A percentile compares a stretch with the other conserved stretches of the same genome.
Evolutionary conservation across 1,284 basidiomycete genomes (phyloP).

Genomic region (Kwoniella shivajii): DNA sequence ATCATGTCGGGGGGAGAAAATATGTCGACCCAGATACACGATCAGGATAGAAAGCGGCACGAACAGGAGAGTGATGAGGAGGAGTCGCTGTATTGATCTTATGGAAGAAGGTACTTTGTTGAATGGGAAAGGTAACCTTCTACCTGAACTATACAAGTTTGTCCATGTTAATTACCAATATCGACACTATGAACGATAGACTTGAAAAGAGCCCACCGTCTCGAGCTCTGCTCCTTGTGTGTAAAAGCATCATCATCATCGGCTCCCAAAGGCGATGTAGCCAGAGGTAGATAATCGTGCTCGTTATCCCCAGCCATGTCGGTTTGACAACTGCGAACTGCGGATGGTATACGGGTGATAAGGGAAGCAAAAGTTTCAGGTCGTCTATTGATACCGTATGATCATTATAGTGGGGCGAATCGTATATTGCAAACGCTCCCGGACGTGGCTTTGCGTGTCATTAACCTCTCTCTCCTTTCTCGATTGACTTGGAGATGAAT

Average conservation of each 20-base stretch:
- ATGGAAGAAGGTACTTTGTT: neutral
- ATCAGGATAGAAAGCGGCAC: neutral
- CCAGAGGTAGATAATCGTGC: constrained; percentile 18
- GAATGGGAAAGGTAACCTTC: neutral
- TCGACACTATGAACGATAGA: too few relatives aligned
- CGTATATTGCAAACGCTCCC: too few relatives aligned
- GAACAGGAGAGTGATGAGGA: neutral
- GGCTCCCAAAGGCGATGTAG: constrained; percentile 15
- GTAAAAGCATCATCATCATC: neutral
- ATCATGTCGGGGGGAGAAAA: neutral
- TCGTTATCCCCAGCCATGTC: neutral
- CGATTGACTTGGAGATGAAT: too few relatives aligned
- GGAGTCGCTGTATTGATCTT: neutral
- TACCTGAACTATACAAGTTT: neutral
- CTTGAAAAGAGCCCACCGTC: constrained; percentile 1
- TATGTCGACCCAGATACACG: neutral
- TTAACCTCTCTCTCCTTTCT: too few relatives aligned
- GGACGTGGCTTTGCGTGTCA: too few relatives aligned
- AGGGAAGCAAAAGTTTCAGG: neutral
- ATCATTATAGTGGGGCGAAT: too few relatives aligned
- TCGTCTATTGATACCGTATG: neutral
- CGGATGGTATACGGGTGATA: neutral
- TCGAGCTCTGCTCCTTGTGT: neutral
- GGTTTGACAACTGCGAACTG: neutral
- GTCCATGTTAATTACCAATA: too few relatives aligned